Conservation (phyloP, 2,329 filamentous ascomycete genomes). For the Paecilomyces sp. region DNA sequence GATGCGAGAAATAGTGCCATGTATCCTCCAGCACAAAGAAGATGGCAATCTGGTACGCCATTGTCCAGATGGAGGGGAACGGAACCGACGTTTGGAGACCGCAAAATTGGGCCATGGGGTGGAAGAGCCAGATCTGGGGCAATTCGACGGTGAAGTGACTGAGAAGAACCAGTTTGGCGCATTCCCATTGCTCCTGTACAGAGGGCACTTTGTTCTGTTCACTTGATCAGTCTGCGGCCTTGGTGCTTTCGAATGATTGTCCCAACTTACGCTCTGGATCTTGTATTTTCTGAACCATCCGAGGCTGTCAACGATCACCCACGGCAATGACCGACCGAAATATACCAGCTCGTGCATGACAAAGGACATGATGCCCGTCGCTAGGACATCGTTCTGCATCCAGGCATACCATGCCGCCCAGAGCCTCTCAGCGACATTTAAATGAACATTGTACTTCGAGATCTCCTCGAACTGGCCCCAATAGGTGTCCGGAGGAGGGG, state of each 20-base stretch:
- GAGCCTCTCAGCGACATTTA: slow-evolving; percentile 79
- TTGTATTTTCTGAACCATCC: slow-evolving; percentile 90
- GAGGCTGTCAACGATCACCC: slow-evolving; percentile 84
- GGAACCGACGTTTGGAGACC: slow-evolving; percentile 83
- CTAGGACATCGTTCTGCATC: slow-evolving; percentile 96
- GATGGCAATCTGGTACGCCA: slow-evolving; percentile 82
- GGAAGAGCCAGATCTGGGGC: slow-evolving; percentile 97
- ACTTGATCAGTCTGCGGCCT: background rate
- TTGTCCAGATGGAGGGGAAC: slow-evolving; percentile 78
- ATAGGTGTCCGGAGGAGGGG: slow-evolving; percentile 48
- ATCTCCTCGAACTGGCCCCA: slow-evolving; percentile 61
- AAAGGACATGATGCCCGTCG: slow-evolving; percentile 97
- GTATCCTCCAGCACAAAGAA: slow-evolving; percentile 95
- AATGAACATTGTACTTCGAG: slow-evolving; percentile 68
- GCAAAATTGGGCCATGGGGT: slow-evolving; percentile 88
- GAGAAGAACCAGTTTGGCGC: slow-evolving; percentile 84
- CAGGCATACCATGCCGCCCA: slow-evolving; percentile 97
- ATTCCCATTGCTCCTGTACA: slow-evolving; percentile 88
- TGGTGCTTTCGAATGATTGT: background rate
- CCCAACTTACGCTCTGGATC: slow-evolving; percentile 67
- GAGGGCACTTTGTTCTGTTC: slow-evolving; percentile 77
- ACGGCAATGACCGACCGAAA: slow-evolving; percentile 85
- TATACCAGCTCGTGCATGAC: slow-evolving; percentile 90
- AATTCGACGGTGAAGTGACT: slow-evolving; percentile 97
- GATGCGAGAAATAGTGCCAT: slow-evolving; percentile 98